These are phyloP conservation scores for Diatrype stigma DNA, from an alignment of 2,329 filamentous ascomycete genomes.

Conservation along the genomic window DNA sequence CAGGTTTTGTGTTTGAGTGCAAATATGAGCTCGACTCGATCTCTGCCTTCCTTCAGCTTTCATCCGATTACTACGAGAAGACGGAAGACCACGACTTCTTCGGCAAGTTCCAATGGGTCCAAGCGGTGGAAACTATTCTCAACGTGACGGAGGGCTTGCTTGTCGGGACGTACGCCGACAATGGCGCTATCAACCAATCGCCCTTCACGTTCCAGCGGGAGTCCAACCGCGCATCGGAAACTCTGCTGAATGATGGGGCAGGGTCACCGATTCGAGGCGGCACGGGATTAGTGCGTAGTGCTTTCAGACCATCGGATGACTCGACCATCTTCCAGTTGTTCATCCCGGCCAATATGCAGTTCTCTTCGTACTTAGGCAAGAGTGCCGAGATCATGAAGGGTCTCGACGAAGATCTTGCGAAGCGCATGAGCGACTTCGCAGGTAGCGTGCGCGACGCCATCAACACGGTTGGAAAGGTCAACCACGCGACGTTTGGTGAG, in stretches of 20 bases:
- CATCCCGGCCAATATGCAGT: conserved; percentile 74
- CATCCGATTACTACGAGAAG: conserved; percentile 65
- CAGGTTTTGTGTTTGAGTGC: conserved; percentile 71
- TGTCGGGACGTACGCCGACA: conserved; percentile 63
- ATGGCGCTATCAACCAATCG: conserved; percentile 47
- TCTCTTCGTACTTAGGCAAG: conserved; percentile 49
- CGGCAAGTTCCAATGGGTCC: conserved; percentile 63
- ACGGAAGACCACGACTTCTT: conserved; percentile 66
- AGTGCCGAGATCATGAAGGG: conserved; percentile 31
- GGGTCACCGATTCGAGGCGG: conserved; percentile 71
- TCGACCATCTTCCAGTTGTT: conserved; percentile 73
- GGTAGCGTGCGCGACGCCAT: conserved; percentile 62
- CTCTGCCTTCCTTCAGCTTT: conserved; percentile 69
- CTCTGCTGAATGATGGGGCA: conserved; percentile 60
- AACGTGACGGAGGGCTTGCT: conserved; percentile 35
- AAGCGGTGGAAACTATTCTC: conserved; percentile 62
- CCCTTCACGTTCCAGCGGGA: conserved; percentile 68
- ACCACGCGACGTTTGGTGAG: conserved; percentile 53
- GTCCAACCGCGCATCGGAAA: conserved; percentile 67
- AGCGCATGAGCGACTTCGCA: conserved; percentile 47
- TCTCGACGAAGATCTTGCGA: conserved; percentile 27
- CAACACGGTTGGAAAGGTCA: conserved; percentile 63
- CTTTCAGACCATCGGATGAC: conserved; percentile 77
- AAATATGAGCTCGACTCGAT: conserved; percentile 83
- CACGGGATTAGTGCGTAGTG: conserved; percentile 66